Evolutionary conservation across 257 asterid species (phyloP), one percentile per base, ranked within the genome.

Genomic region (Solanum okadae): DNA sequence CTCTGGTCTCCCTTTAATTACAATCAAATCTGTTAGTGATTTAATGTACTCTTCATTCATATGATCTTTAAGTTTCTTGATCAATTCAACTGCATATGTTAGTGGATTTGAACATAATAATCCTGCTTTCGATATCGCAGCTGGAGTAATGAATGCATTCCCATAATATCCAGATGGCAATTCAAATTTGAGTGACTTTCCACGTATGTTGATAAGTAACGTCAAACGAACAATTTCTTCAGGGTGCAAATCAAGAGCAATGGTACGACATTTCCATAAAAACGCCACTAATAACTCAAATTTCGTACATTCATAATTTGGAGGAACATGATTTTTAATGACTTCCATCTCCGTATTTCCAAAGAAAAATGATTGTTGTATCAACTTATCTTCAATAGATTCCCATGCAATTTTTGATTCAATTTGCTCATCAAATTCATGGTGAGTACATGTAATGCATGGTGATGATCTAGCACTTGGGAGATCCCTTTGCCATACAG

Each of bases 401-500:
- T 85, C 44, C 29, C n/a, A 31, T 16, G 65, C 42, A 44, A 40
- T 61, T 63, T 4, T 78, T 67, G 16, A n/a, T 34, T 25, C 37
- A 68, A 23, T 37, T 16, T 14, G 25, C n/a, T 27, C 87, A 10
- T 86, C 87, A 15, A 44, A 90, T 56, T 90, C 92, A 25, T 44
- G 10, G 82, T 90, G 91, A 4, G 25, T 33, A 38, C 84, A 84
- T 46, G 92, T 90, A 29, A 88, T 85, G 27, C 10, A 14, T 49
- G 70, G 86, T 27, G 65, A 4, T 82, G 86, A 59, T 59, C 70
- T 82, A 14, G 86, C 88, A 23, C 3, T 65, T 9, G 83, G 44
- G 16, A 83, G 75, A 82, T 86, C 29, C 61, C 91, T 79, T 86
- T 88, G 81, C 91, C 91, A 90, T 49, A 90, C 79, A 1, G 91